Conservation (phyloP, 2,329 filamentous ascomycete species). For the Paraconiothyrium brasiliense region DNA sequence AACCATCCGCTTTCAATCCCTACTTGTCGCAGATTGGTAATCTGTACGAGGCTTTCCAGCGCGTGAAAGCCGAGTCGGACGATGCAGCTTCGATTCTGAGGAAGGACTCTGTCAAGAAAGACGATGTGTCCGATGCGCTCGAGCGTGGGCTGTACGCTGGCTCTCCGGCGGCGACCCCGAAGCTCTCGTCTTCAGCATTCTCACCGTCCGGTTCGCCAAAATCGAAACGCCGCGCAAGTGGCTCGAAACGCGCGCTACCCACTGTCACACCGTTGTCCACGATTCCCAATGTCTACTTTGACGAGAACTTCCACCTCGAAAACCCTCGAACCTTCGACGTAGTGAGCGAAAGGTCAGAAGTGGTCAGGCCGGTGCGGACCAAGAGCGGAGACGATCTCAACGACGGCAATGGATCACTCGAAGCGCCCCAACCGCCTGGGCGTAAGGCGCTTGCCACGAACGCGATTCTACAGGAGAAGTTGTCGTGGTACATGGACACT, state of each 20-base stretch:
- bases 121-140: constrained; percentile 60
- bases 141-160: constrained; percentile 51
- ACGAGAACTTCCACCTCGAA: constrained; percentile 92
- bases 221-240: constrained; percentile 61
- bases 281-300: constrained; percentile 92
- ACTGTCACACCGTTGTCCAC: constrained; percentile 88
- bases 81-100: constrained; percentile 58
- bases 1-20: constrained; percentile 79
- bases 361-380: constrained; percentile 73
- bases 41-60: constrained; percentile 87
- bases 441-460: constrained; percentile 94
- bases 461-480: constrained; percentile 95
- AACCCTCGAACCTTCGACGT: constrained; percentile 97
- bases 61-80: constrained; percentile 80
- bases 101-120: constrained; percentile 57
- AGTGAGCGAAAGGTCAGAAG: constrained; percentile 93
- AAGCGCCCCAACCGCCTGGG: constrained; percentile 63
- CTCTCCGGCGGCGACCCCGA: constrained; percentile 49
- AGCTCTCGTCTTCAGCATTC: constrained; percentile 50
- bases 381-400: constrained; percentile 61
- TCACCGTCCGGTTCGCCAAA: constrained; percentile 60
- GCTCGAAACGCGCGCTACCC: constrained; percentile 69
- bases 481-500: constrained; percentile 99
- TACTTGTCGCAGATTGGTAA: constrained; percentile 88
- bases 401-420: constrained; percentile 65